These are phyloP conservation scores for Pterocarpus santalinus DNA, from an alignment of 306 rosid species.

Conservation along the genomic window DNA sequence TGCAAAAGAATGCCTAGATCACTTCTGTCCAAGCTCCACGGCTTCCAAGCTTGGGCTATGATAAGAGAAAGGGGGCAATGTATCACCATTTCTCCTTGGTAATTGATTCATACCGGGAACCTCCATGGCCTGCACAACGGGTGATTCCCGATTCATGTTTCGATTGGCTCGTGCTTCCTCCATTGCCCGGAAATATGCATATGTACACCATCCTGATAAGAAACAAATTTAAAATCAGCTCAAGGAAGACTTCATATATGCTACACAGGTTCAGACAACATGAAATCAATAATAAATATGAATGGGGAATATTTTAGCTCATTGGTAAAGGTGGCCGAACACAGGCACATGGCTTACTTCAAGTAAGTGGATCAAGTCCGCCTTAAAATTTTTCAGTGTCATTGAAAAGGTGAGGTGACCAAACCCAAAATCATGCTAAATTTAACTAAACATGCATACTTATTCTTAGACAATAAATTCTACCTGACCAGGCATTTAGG, in stretches of 20 bases:
- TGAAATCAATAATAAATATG: neutral
- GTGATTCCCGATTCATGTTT: conserved; percentile 37
- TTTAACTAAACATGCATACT: neutral
- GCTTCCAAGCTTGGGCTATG: conserved; percentile 61
- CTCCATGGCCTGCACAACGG: conserved; percentile 44
- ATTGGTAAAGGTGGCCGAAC: neutral
- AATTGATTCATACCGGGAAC: conserved; percentile 40
- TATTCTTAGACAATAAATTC: conserved; percentile 10
- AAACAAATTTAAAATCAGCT: neutral
- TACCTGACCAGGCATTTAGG: conserved; percentile 19
- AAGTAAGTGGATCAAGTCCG: neutral
- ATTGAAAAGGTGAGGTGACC: neutral
- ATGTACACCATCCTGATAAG: conserved; percentile 91
- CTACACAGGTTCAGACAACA: neutral
- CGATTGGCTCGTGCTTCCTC: conserved; percentile 58
- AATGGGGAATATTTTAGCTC: neutral
- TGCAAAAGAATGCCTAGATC: conserved; percentile 31
- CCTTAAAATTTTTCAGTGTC: neutral
- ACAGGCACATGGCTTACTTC: neutral
- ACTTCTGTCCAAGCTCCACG: conserved; percentile 65
- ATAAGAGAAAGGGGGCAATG: conserved; percentile 44
- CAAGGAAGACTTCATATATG: conserved; percentile 14
- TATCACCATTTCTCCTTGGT: conserved; percentile 46
- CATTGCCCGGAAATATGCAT: conserved; percentile 78
- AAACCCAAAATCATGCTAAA: neutral